Evolutionary conservation across 768 basidiomycete genomes (phyloP), one percentile per base, ranked within the genome.

Genomic region (Lactarius indigo): DNA sequence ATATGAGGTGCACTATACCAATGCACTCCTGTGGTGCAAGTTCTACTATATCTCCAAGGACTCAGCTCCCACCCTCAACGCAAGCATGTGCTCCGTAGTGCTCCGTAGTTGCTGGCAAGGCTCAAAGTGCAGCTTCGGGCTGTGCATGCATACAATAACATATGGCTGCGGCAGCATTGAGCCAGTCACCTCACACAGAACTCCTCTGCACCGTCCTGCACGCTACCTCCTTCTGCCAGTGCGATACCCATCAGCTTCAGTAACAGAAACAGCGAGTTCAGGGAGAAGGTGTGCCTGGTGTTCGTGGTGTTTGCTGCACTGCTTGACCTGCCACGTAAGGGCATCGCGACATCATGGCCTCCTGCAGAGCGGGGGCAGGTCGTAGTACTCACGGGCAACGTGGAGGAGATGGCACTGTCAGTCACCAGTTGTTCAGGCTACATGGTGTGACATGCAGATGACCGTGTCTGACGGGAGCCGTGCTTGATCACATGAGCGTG

Each of bases 301-400:
- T 98, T 98, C 75, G 91, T 85, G 4, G 96, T 96, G 1, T 96
- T 95, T 78, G 90, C 93, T 74, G 94, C 92, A 12, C 98, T 98
- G 94, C 80, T 90, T 62, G 96, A 98, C 76, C 96, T 96, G 8
- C 96, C 96, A 1, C 83, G 96, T 57, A 89, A 89, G 71, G 96
- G 94, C 31, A 94, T 98, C 20, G 89, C 91, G 4, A 94, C 72
- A 89, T 96, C 23, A 89, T 98, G 69, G 83, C 82, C 78, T 91
- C 33, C 80, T 98, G 41, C 92, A 95, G 73, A 78, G 30, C 93
- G 95, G 4, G 90, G 98, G 59, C 94, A 96, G 73, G 88, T 98
- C 23, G 89, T 98, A 52, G 97, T 98, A 96, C 96, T 98, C 74
- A 98, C 96, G 0, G 96, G 96, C 5, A 96, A 98, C 73, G 89